phyloP scores from a whole-genome alignment of 768 basidiomycete genomes.

The Rhizopogon roseolus region DNA sequence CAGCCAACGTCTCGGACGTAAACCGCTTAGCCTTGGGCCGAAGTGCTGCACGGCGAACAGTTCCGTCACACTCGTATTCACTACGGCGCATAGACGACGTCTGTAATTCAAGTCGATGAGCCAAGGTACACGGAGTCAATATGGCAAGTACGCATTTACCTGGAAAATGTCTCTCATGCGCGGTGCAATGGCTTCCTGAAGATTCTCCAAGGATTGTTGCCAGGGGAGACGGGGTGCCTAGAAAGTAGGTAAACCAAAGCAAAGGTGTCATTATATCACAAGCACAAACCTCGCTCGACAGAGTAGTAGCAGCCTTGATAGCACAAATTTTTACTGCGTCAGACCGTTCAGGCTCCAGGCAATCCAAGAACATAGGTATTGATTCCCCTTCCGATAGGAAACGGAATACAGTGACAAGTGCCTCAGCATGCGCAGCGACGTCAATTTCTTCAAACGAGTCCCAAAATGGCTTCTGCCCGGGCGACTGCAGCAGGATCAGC shows the following conservation, averaged over 20 bases:
- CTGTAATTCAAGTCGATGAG: conserved; percentile 25
- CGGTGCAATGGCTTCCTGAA: conserved; percentile 39
- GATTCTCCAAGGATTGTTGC: conserved; percentile 47
- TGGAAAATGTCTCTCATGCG: conserved; percentile 54
- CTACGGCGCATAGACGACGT: conserved; percentile 46
- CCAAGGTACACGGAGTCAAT: background rate
- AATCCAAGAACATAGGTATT: conserved; percentile 53
- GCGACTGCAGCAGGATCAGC: conserved; percentile 14
- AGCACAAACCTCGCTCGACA: conserved; percentile 57
- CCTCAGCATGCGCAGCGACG: conserved; percentile 71
- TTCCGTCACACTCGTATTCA: conserved; percentile 58
- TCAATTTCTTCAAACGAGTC: conserved; percentile 68
- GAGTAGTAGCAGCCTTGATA: conserved; percentile 65
- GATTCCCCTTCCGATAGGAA: conserved; percentile 63
- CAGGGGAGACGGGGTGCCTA: conserved; percentile 52
- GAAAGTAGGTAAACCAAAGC: conserved; percentile 4
- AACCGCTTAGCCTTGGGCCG: conserved; percentile 61
- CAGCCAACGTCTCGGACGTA: conserved; percentile 54
- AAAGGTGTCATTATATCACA: background rate
- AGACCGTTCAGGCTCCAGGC: conserved; percentile 72
- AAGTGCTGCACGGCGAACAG: conserved; percentile 43
- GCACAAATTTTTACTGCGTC: conserved; percentile 79
- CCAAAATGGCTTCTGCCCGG: conserved; percentile 62
- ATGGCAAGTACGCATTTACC: conserved; percentile 30
- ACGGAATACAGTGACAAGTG: conserved; percentile 66